A percentile compares a stretch with the other conserved stretches of the same genome.
These are phyloP conservation scores for Amylocystis lapponica DNA, from an alignment of 768 basidiomycete species.

Conservation along the genomic window DNA sequence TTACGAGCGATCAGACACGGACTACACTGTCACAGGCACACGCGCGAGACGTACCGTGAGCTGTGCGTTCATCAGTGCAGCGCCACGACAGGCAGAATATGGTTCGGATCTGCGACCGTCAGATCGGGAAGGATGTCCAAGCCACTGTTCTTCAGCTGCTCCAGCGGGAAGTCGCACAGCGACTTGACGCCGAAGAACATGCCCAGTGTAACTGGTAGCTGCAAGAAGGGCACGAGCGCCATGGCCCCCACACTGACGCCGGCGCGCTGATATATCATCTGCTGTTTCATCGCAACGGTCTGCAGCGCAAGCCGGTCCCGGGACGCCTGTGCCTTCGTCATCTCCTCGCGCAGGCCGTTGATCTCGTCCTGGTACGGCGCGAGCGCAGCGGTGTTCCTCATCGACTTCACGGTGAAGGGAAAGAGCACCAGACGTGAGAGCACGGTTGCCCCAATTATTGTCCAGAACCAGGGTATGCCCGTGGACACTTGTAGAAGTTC, in stretches of 20 bases:
- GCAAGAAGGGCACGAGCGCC: conserved; percentile 54
- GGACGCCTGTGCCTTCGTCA: conserved; percentile 28
- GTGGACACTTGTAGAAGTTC: conserved; percentile 66
- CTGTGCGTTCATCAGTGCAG: conserved; percentile 60
- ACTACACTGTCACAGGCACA: neutral
- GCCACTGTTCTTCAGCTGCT: conserved; percentile 74
- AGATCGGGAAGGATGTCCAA: conserved; percentile 70
- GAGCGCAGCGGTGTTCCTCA: conserved; percentile 55
- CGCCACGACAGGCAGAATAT: conserved; percentile 60
- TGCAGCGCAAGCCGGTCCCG: conserved; percentile 38
- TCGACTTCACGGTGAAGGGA: conserved; percentile 51
- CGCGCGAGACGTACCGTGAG: conserved; percentile 46
- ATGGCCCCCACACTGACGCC: conserved; percentile 56
- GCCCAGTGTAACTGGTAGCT: conserved; percentile 71
- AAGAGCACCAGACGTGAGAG: conserved; percentile 56
- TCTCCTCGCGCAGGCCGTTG: conserved; percentile 45
- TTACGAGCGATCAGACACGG: neutral
- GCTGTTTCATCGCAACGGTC: conserved; percentile 39
- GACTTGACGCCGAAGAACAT: conserved; percentile 78
- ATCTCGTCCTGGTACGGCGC: conserved; percentile 56
- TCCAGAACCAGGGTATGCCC: conserved; percentile 80
- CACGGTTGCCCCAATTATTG: conserved; percentile 62
- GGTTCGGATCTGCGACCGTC: conserved; percentile 71
- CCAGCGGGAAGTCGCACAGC: conserved; percentile 66
- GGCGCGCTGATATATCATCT: conserved; percentile 53